Evolutionary conservation across 441 rosid genomes (phyloP).

Genomic region (Oxalis stricta): DNA sequence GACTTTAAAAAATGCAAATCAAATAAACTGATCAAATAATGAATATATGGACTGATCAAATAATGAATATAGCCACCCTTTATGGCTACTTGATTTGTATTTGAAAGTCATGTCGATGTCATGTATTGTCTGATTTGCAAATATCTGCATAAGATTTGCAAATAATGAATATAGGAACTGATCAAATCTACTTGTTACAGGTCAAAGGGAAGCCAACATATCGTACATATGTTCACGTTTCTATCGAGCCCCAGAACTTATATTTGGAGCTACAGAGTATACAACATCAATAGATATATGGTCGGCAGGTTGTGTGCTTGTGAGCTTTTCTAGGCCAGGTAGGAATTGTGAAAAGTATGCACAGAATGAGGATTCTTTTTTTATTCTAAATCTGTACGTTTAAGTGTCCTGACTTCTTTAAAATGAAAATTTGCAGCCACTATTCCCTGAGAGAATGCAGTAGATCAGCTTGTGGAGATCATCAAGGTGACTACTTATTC

Average conservation of each 20-base stretch:
- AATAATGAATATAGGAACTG: no score
- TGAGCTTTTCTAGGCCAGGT: constrained; percentile 96
- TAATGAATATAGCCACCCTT: no score
- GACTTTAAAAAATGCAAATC: no score
- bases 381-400: background rate
- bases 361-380: background rate
- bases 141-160: no score
- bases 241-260: constrained; percentile 97
- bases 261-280: constrained; percentile 97
- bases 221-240: constrained; percentile 92
- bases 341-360: background rate
- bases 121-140: no score
- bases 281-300: constrained; percentile 95
- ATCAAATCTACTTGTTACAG: constrained; percentile 26
- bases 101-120: no score
- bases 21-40: no score
- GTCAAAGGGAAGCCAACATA: constrained; percentile 89
- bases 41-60: no score
- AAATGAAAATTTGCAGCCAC: constrained; percentile 35
- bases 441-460: constrained; percentile 95
- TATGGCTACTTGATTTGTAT: no score
- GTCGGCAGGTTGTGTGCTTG: constrained; percentile 99
- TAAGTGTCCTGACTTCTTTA: background rate
- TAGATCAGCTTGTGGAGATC: constrained; percentile 95
- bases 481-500: constrained; percentile 46